Conservation (phyloP, 2,329 filamentous ascomycete species). For the Arthroderma sp. region DNA sequence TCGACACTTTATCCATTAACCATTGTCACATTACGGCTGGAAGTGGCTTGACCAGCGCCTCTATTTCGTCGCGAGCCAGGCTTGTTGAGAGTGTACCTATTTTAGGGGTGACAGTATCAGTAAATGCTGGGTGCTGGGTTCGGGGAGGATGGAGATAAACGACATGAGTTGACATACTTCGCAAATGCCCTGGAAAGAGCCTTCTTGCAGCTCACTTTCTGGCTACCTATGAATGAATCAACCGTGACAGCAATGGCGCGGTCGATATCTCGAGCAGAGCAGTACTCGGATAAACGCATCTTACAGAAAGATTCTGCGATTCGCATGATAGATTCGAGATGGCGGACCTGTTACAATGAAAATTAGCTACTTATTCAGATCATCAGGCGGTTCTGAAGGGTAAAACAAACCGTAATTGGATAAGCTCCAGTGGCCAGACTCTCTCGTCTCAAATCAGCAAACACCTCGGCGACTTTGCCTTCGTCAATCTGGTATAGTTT, state of each 20-base stretch:
- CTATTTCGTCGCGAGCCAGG: not conserved
- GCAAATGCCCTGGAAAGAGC: slow-evolving; percentile 86
- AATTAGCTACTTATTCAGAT: not conserved
- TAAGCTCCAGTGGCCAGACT: slow-evolving; percentile 89
- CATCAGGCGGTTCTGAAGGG: not conserved
- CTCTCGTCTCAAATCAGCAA: slow-evolving; percentile 91
- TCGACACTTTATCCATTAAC: too few relatives aligned
- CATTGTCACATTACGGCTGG: too few relatives aligned
- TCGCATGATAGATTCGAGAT: slow-evolving; percentile 94
- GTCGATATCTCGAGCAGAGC: slow-evolving; percentile 79
- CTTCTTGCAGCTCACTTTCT: slow-evolving; percentile 97
- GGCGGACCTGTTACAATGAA: slow-evolving; percentile 56
- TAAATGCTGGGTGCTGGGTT: not conserved
- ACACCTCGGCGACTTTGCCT: slow-evolving; percentile 87
- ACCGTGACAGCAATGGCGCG: slow-evolving; percentile 94
- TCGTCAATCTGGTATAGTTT: slow-evolving; percentile 97
- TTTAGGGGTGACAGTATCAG: not conserved
- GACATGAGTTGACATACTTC: slow-evolving; percentile 54
- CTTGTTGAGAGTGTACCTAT: slow-evolving; percentile 4
- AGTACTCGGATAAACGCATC: slow-evolving; percentile 97
- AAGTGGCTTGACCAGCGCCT: too few relatives aligned
- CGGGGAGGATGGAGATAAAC: not conserved
- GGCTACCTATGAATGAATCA: slow-evolving; percentile 87
- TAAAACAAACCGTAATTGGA: slow-evolving; percentile 74
- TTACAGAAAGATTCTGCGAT: slow-evolving; percentile 90